phyloP scores from a whole-genome alignment of 2,329 filamentous ascomycete species.

The Penicillium sp. region DNA sequence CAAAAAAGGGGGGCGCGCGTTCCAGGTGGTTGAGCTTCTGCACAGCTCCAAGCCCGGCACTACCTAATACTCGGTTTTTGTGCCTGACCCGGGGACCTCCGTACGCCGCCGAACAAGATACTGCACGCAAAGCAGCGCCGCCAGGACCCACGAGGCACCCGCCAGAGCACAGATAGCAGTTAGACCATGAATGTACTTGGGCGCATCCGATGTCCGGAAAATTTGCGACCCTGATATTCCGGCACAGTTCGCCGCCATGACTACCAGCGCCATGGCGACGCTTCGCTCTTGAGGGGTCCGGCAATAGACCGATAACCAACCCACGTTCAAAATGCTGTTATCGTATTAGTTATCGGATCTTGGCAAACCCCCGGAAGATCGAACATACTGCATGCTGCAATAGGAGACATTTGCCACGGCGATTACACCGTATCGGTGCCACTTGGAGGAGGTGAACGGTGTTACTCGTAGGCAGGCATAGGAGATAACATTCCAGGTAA shows the following conservation, averaged over 20 bases:
- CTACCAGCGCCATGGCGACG: conserved; percentile 60
- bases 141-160: conserved; percentile 26
- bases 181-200: conserved; percentile 27
- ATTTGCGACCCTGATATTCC: conserved; percentile 64
- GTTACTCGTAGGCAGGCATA: conserved; percentile 37
- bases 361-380: background rate
- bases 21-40: too few species aligned
- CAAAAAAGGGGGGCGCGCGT: too few species aligned
- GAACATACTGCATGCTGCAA: conserved; percentile 40
- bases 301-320: conserved; percentile 60
- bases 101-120: conserved; percentile 28
- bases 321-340: conserved; percentile 53
- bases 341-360: conserved; percentile 6
- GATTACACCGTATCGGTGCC: conserved; percentile 34
- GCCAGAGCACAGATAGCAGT: conserved; percentile 30
- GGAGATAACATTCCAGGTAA: conserved; percentile 43
- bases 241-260: conserved; percentile 64
- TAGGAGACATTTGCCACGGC: conserved; percentile 33
- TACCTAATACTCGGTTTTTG: background rate
- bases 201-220: conserved; percentile 45
- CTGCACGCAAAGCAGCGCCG: conserved; percentile 21
- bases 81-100: background rate
- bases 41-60: too few species aligned
- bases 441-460: conserved; percentile 23
- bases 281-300: conserved; percentile 60